A percentile compares a stretch with the other conserved stretches of the same genome.
Conservation (phyloP, 2,329 filamentous ascomycete species). For the Cladosporium phlei region DNA sequence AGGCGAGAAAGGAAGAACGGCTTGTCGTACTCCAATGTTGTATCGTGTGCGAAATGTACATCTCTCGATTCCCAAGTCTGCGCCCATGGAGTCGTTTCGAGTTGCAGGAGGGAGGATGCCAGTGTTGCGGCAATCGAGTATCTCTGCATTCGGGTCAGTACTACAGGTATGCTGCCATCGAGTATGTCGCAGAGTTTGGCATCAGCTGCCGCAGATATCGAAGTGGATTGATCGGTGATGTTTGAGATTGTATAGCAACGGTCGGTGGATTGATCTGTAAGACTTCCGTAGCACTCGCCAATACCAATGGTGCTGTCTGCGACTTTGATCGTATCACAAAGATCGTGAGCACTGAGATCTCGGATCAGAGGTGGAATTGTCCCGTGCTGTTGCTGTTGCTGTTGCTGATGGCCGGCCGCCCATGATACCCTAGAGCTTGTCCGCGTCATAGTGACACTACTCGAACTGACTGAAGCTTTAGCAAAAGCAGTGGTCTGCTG, state of each 20-base stretch:
- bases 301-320: background rate
- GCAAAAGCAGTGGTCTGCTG: background rate
- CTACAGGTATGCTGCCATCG: slow-evolving; percentile 1
- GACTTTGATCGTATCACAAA: background rate
- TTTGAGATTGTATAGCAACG: slow-evolving; percentile 2
- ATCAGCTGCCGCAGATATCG: background rate
- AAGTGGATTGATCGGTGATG: background rate
- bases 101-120: slow-evolving; percentile 25
- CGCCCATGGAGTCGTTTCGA: slow-evolving; percentile 27
- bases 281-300: background rate
- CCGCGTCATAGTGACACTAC: background rate
- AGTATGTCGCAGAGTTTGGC: slow-evolving; percentile 12
- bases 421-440: background rate
- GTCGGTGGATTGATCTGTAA: background rate
- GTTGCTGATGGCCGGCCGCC: background rate
- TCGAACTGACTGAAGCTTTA: background rate
- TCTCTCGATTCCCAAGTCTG: slow-evolving; percentile 9
- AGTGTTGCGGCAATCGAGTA: slow-evolving; percentile 25
- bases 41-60: slow-evolving; percentile 6
- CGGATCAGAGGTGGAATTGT: too few species aligned
- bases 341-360: background rate
- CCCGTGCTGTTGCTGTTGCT: background rate
- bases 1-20: slow-evolving; percentile 9
- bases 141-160: slow-evolving; percentile 21
- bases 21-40: background rate